Evolutionary conservation across 805 yeast genomes (phyloP), one percentile per base, ranked within the genome.

Genomic region (Myxozyma mucilagina): DNA sequence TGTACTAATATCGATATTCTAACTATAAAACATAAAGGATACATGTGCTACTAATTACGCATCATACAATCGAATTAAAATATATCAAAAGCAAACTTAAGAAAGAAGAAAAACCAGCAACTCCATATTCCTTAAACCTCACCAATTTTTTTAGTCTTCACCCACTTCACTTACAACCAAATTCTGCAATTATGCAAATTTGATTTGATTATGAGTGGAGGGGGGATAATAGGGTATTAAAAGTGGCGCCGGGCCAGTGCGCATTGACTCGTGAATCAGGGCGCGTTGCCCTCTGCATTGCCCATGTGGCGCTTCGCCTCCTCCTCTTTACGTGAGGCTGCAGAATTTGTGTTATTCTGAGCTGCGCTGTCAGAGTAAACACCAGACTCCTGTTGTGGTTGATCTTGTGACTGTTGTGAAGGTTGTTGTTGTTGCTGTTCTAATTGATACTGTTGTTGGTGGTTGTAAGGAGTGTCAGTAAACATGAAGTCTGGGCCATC

Each of bases 271-370:
- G n/a, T 11, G 39, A 20, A 24, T 52, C 38, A 52, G 16, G 32
- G 38, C 24, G 56, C 56, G 38, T 48, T 45, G 39, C 56, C 56
- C 31, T 42, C 48, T 35, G 47, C 48, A 31, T 31, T 11, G 5
- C 14, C 47, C 18, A 48, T 48, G 29, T 52, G 48, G 34, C 48
- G 56, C 10, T 48, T 14, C 9, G 56, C 48, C 18, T 52, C 56
- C 31, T 42, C 56, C n/a, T 52, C 56, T 32, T 52, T 52, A 24
- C 32, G n/a, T 47, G 41, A 44, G 5, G 54, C 54, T 8, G 41
- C 54, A 24, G 54, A 39, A 29, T 38, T 38, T 10, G 39, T 5
- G 18, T 39, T 35, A 35, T 29, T 44, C 24, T 14, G 36, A 36
- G 54, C n/a, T 1, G 48, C 4, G 47, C 1, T 6, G 41, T 20